phyloP scores from a whole-genome alignment of 2,329 filamentous ascomycete species.

The Penicillium sp. region DNA sequence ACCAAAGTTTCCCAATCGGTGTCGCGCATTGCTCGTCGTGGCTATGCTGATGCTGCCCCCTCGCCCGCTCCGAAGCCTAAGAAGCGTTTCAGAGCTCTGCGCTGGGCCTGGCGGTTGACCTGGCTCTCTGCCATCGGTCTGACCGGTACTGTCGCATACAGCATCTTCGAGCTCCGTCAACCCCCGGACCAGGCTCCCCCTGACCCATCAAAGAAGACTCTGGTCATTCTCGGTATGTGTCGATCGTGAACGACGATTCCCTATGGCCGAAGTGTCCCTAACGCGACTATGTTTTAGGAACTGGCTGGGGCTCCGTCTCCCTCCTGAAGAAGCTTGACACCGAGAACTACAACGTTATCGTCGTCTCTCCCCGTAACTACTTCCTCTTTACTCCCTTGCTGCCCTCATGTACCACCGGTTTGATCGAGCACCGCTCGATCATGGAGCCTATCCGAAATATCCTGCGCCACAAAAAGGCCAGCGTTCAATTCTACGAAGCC shows the following conservation, averaged over 20 bases:
- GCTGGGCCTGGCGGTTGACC: constrained; percentile 79
- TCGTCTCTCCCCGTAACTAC: constrained; percentile 98
- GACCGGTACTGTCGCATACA: constrained; percentile 71
- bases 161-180: constrained; percentile 78
- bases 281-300: constrained; percentile 59
- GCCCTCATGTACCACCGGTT: constrained; percentile 94
- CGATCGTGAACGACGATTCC: constrained; percentile 6
- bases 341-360: constrained; percentile 97
- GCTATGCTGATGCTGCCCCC: constrained; percentile 52
- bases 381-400: constrained; percentile 98
- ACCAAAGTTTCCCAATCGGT: constrained; percentile 23
- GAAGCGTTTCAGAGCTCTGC: constrained; percentile 67
- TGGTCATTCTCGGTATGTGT: constrained; percentile 82
- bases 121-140: constrained; percentile 71
- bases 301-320: constrained; percentile 93
- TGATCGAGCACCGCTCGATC: constrained; percentile 98
- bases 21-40: constrained; percentile 44
- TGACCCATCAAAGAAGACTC: constrained; percentile 90
- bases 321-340: constrained; percentile 98
- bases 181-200: constrained; percentile 74
- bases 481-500: constrained; percentile 96
- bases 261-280: constrained; percentile 11
- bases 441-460: constrained; percentile 99
- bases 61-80: constrained; percentile 43
- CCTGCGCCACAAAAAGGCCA: constrained; percentile 87